phyloP scores from a whole-genome alignment of 2,329 filamentous ascomycete genomes.

The Davidsoniella virescens region DNA sequence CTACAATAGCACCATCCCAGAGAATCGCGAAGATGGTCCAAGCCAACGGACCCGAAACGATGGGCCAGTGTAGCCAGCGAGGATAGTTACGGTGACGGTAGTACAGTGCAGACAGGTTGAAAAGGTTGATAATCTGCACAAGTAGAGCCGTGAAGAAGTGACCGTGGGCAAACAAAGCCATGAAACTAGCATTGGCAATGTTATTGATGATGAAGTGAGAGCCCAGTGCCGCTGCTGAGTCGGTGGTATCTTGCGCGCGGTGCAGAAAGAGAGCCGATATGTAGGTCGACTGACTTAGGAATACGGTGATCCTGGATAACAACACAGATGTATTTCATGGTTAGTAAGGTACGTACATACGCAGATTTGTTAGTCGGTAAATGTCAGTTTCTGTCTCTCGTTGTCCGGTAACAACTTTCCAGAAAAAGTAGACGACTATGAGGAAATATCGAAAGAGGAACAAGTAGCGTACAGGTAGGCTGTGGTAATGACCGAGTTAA shows the following conservation, averaged over 20 bases:
- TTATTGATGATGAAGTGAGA: slow-evolving; percentile 79
- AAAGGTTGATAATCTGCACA: slow-evolving; percentile 62
- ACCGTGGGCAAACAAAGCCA: slow-evolving; percentile 65
- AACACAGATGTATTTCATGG: too few relatives aligned
- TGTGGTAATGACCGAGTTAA: slow-evolving; percentile 46
- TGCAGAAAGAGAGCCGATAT: slow-evolving; percentile 59
- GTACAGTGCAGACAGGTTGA: slow-evolving; percentile 65
- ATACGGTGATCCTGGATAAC: slow-evolving; percentile 46
- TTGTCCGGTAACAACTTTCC: background rate
- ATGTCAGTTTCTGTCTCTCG: too few relatives aligned
- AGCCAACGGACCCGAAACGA: slow-evolving; percentile 58
- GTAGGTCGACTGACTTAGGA: slow-evolving; percentile 61
- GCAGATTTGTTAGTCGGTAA: background rate
- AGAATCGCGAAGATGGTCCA: slow-evolving; percentile 80
- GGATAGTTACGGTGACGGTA: slow-evolving; percentile 61
- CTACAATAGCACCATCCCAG: slow-evolving; percentile 75
- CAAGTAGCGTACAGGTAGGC: slow-evolving; percentile 53
- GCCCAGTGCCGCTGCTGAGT: slow-evolving; percentile 63
- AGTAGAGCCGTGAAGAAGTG: slow-evolving; percentile 64
- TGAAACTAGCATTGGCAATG: slow-evolving; percentile 63
- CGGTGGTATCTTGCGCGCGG: slow-evolving; percentile 36
- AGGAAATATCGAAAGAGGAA: background rate
- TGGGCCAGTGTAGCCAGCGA: slow-evolving; percentile 59
- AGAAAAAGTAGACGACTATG: slow-evolving; percentile 5
- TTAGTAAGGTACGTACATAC: background rate